phyloP scores from a whole-genome alignment of 2,329 filamentous ascomycete species.

The Stemphylium vesicarium region DNA sequence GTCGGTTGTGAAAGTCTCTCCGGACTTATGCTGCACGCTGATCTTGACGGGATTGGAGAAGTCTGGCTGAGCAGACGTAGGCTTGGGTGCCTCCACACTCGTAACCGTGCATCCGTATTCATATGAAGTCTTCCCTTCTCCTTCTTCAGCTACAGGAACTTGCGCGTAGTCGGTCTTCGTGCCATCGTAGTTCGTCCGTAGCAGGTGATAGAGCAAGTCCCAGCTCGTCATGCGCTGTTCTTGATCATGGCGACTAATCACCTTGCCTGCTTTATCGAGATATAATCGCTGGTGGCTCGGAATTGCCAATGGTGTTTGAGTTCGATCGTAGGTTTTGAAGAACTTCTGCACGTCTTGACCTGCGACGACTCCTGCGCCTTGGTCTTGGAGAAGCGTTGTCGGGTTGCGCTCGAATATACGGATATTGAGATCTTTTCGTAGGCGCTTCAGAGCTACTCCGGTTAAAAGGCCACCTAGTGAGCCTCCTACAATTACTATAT shows the following conservation, averaged over 20 bases:
- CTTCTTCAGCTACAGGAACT: conserved; percentile 13
- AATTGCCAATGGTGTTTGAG: conserved; percentile 24
- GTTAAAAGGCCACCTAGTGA: conserved; percentile 32
- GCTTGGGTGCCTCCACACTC: conserved; percentile 12
- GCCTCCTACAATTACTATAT: conserved; percentile 32
- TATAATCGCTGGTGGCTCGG: conserved; percentile 29
- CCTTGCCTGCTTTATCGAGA: conserved; percentile 25
- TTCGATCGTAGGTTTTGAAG: conserved; percentile 29
- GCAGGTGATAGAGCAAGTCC: conserved; percentile 35
- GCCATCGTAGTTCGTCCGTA: conserved; percentile 35
- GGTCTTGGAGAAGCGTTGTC: conserved; percentile 33
- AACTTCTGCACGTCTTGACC: conserved; percentile 29
- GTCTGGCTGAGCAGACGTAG: background rate
- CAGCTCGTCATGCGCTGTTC: conserved; percentile 39
- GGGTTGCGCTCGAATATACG: conserved; percentile 36
- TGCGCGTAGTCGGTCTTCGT: conserved; percentile 28
- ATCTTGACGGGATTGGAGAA: conserved; percentile 11
- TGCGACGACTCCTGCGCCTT: conserved; percentile 37
- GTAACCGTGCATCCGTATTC: conserved; percentile 27
- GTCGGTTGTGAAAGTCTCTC: conserved; percentile 1
- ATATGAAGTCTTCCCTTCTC: conserved; percentile 23
- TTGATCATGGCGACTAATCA: conserved; percentile 26
- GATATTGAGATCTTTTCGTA: conserved; percentile 29
- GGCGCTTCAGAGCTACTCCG: conserved; percentile 29
- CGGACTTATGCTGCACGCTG: conserved; percentile 17